Base-by-base conservation (phyloP, 2,329 filamentous ascomycete genomes). In the Incumbomyces delicatus region DNA sequence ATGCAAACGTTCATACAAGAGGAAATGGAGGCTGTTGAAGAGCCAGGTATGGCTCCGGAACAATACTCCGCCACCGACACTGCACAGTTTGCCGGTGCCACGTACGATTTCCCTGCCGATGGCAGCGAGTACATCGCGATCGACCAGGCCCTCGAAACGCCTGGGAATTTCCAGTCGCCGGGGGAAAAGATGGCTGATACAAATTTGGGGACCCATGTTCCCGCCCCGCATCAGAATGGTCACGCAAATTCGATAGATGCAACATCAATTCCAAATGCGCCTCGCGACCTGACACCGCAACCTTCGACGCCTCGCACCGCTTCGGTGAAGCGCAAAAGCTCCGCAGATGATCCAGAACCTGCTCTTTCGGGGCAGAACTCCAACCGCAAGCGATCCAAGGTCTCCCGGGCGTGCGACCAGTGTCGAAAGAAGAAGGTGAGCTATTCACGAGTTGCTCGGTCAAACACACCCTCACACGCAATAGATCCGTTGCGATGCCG, bases 391-490 rank as follows among this genome's bases (percentile, higher is more conserved):
- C 75, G 87, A 49, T 85, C 83, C 5, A 94, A 94, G 63, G 87
- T 92, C 5, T 94, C 87, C 10, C 77, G 87, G 32, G 88, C 87
- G 1, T 95, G 87, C 58, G 87, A 95, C 60, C 87, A 94, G 61
- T 94, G 87, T 61, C 76, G 88, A 36, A 77, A 87, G 46, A 94
- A 94, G 66, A 94, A 90, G 70, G 73, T 75, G 61, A 43, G 54
- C 22, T 33, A 17, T 27, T 27, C 29, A 41, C 8, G 8, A 14
- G 14, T 11, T 6, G 16, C 11, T 11, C 6, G 16, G 12, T 38
- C 20, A 3, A 37, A 18, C 35, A 44, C 39, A 40, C 18, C 52
- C 43, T 43, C 14, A 51, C 50, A 44, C 46, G 35, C 8, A 33
- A 22, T 42, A 78, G 74, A 87, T 94, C 50, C 86, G 87, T 60